phyloP scores from a whole-genome alignment of 169 alveolate species.

The Eimeria maxima region DNA sequence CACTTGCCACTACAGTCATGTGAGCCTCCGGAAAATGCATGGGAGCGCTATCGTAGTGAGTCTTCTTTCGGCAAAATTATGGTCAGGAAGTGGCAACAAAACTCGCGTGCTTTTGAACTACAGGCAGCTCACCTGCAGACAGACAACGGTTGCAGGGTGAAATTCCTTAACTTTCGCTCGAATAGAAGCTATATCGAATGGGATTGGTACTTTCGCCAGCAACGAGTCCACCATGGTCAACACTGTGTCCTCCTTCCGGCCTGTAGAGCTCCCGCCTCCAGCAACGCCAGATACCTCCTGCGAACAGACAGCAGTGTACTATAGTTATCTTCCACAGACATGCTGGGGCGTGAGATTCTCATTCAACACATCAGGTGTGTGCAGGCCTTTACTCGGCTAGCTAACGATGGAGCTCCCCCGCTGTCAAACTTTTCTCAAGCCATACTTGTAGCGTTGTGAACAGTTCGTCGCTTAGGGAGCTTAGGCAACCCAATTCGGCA shows the following conservation, averaged over 20 bases:
- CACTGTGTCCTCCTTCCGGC: constrained; percentile 91
- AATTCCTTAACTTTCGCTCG: constrained; percentile 84
- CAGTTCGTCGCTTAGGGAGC: constrained; percentile 93
- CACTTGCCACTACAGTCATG: background rate
- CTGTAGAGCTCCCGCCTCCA: constrained; percentile 85
- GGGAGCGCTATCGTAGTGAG: background rate
- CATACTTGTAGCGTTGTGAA: constrained; percentile 92
- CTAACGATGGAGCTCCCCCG: background rate
- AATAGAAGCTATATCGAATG: constrained; percentile 86
- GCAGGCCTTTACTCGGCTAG: background rate
- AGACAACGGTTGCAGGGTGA: constrained; percentile 94
- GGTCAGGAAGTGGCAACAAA: background rate
- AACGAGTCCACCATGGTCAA: constrained; percentile 90
- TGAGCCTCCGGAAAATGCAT: background rate
- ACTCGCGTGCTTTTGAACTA: background rate
- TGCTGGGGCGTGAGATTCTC: background rate
- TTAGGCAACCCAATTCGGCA: constrained; percentile 98
- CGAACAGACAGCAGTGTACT: background rate
- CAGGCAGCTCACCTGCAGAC: constrained; percentile 86
- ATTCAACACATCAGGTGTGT: background rate
- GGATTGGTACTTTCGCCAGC: constrained; percentile 91
- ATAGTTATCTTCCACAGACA: background rate
- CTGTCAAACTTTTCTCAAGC: constrained; percentile 86
- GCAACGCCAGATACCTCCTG: constrained; percentile 86
- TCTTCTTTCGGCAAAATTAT: background rate